Conservation (phyloP, 2,329 filamentous ascomycete genomes). For the Fusarium camptoceras region DNA sequence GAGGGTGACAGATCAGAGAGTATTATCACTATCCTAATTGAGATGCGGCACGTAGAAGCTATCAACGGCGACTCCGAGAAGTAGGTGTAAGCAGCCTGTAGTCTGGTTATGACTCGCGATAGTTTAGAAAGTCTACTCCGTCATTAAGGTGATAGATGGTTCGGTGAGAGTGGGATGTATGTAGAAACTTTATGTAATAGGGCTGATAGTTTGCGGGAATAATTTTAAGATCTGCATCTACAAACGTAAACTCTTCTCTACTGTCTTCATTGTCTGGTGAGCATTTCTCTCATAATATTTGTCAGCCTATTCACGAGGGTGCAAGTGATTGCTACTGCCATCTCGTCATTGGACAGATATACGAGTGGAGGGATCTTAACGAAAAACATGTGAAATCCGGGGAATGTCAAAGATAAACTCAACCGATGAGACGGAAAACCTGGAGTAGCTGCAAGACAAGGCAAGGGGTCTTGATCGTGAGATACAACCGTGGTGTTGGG, state of each 20-base stretch:
- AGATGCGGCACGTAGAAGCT: conserved; percentile 3
- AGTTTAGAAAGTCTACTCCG: not conserved
- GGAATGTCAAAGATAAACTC: conserved; percentile 2
- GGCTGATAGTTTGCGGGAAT: not conserved
- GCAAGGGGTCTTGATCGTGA: conserved; percentile 6
- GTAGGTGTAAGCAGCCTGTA: conserved; percentile 18
- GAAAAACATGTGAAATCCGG: conserved; percentile 34
- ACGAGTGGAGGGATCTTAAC: conserved; percentile 9
- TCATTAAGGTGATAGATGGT: not conserved
- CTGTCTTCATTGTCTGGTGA: not conserved
- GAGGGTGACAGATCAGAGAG: conserved; percentile 5
- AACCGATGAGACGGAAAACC: conserved; percentile 3
- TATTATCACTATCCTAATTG: conserved; percentile 1
- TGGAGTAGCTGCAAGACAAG: conserved; percentile 8
- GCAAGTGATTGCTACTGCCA: conserved; percentile 9
- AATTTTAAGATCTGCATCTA: not conserved
- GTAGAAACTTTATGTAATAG: not conserved
- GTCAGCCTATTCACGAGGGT: not conserved
- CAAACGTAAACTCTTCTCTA: no score
- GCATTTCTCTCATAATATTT: not conserved
- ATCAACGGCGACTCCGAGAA: conserved; percentile 32
- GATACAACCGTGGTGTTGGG: conserved; percentile 3
- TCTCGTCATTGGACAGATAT: conserved; percentile 21
- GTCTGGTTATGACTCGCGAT: not conserved
- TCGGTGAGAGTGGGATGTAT: not conserved